A percentile compares a stretch with the other conserved stretches of the same genome.
Evolutionary conservation across 1,284 basidiomycete species (phyloP).

Genomic region (Trichosporon ovoides): DNA sequence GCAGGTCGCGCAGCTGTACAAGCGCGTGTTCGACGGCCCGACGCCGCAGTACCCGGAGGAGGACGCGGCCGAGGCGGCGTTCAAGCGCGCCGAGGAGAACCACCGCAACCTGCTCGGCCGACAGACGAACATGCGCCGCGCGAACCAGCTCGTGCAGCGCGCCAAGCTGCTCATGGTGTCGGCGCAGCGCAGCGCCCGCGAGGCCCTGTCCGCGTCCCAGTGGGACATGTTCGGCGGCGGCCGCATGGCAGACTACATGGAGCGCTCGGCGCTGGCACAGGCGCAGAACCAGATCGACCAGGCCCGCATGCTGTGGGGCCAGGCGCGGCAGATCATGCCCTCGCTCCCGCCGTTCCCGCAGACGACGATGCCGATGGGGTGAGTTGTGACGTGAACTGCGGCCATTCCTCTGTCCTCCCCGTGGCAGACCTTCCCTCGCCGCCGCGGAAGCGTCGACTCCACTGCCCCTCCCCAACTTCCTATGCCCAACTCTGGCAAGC

Average conservation of each 20-base stretch:
- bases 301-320: conserved; percentile 16
- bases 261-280: conserved; percentile 15
- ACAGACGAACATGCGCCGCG: conserved; percentile 15
- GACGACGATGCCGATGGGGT: conserved; percentile 18
- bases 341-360: conserved; percentile 9
- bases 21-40: conserved; percentile 18
- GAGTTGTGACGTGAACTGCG: too few species aligned
- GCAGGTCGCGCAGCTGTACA: conserved; percentile 19
- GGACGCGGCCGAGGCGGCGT: conserved; percentile 18
- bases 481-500: too few species aligned
- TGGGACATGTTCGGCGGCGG: conserved; percentile 10
- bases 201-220: conserved; percentile 5
- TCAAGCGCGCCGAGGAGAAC: background rate
- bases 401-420: too few species aligned
- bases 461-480: too few species aligned
- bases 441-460: too few species aligned
- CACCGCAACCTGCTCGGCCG: conserved; percentile 7
- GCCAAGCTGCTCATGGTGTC: conserved; percentile 12
- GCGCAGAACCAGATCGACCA: conserved; percentile 22
- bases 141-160: conserved; percentile 15
- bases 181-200: conserved; percentile 4
- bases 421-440: too few species aligned
- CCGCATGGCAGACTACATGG: conserved; percentile 11
- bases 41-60: conserved; percentile 21
- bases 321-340: conserved; percentile 19